phyloP scores from a whole-genome alignment of 805 yeast species.

The Candida odintsovae region DNA sequence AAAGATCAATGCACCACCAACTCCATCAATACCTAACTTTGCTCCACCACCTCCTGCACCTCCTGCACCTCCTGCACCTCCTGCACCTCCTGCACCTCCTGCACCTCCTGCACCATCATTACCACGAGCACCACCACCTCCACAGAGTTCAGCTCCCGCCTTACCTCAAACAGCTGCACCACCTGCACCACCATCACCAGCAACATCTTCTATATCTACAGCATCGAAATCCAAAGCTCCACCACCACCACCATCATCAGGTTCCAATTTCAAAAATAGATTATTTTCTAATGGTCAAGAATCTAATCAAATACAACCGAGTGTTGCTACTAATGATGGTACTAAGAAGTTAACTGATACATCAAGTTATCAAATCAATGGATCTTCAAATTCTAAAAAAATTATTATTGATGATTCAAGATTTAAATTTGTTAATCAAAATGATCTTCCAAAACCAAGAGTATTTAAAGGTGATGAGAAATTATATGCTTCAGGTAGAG shows the following conservation, averaged over 20 bases:
- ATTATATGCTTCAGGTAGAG: conserved; percentile 91
- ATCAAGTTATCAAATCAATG: conserved; percentile 23
- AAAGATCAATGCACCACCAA: conserved; percentile 4
- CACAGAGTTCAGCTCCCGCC: conserved; percentile 1
- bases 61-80: conserved; percentile 3
- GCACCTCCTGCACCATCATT: conserved; percentile 9
- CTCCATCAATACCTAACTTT: conserved; percentile 10
- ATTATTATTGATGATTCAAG: conserved; percentile 36
- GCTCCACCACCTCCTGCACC: not conserved
- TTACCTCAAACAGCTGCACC: conserved; percentile 13
- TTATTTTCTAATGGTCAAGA: conserved; percentile 7
- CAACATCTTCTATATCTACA: conserved; percentile 17
- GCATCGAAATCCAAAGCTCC: conserved; percentile 18
- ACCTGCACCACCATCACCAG: conserved; percentile 8
- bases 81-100: conserved; percentile 1
- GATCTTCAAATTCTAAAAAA: conserved; percentile 23
- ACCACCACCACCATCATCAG: conserved; percentile 21
- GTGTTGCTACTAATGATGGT: conserved; percentile 10
- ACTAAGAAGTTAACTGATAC: conserved; percentile 23
- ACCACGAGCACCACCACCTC: conserved; percentile 19
- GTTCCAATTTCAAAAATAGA: conserved; percentile 21
- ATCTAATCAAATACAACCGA: conserved; percentile 14
- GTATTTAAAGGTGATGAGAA: conserved; percentile 64
- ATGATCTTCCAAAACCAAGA: conserved; percentile 84
- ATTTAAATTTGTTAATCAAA: conserved; percentile 37